Evolutionary conservation across 192 early-diverging fungal species (phyloP).

Genomic region (Dissophora ornata): DNA sequence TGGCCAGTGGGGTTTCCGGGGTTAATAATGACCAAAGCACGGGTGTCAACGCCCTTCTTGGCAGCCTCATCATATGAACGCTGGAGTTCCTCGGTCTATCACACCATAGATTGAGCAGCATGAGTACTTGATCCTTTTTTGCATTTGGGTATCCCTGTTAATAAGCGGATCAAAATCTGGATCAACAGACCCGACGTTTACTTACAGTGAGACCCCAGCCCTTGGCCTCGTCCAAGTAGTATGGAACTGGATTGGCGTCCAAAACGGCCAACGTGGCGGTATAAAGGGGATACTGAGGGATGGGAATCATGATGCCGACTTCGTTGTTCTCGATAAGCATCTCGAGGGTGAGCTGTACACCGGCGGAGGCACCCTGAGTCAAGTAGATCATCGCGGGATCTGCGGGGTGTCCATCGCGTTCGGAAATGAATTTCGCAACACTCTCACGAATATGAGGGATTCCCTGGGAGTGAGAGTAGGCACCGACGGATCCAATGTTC

Average conservation of each 20-base stretch:
- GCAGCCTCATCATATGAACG: conserved; percentile 72
- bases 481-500: conserved; percentile 82
- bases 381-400: conserved; percentile 89
- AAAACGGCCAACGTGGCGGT: conserved; percentile 89
- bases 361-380: conserved; percentile 94
- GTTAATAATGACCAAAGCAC: conserved; percentile 96
- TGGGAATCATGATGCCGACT: conserved; percentile 98
- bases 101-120: no score
- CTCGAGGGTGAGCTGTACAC: conserved; percentile 92
- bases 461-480: conserved; percentile 96
- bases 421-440: conserved; percentile 91
- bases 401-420: conserved; percentile 92
- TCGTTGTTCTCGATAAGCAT: conserved; percentile 79
- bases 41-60: conserved; percentile 82
- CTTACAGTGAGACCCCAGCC: conserved; percentile 83
- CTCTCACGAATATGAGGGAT: conserved; percentile 84
- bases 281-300: conserved; percentile 99
- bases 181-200: neutral
- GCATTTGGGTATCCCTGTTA: neutral
- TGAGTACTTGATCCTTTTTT: no score
- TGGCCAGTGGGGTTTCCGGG: conserved; percentile 99
- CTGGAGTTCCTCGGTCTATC: conserved; percentile 66
- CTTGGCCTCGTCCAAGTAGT: conserved; percentile 89
- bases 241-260: conserved; percentile 89
- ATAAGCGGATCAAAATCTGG: neutral